Percentiles rank a stretch among this genome's conserved stretches.
phyloP scores from a whole-genome alignment of 305 asterid species.

The Fraxinus floribunda region DNA sequence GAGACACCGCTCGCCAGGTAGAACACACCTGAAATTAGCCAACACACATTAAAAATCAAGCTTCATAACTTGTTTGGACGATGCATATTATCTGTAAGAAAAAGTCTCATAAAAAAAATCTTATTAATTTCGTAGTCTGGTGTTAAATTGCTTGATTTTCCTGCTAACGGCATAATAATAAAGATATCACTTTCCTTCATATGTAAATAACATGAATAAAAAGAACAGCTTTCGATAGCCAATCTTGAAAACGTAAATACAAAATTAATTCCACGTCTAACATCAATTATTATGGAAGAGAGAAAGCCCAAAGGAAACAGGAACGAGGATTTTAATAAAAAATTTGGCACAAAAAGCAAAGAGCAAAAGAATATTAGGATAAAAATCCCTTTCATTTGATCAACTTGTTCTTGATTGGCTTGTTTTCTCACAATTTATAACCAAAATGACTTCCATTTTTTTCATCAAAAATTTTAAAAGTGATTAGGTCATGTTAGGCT shows the following conservation, averaged over 20 bases:
- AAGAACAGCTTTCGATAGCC: neutral
- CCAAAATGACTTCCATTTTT: neutral
- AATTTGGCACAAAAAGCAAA: no score
- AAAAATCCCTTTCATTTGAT: no score
- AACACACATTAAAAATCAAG: neutral
- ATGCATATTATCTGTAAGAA: neutral
- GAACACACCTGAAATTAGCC: slow-evolving; percentile 64
- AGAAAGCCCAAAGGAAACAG: neutral
- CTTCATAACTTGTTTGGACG: neutral
- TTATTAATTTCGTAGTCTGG: neutral
- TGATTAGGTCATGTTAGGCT: no score
- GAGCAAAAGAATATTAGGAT: no score
- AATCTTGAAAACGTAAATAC: neutral
- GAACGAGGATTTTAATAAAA: neutral
- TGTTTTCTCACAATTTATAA: neutral
- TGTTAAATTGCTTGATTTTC: neutral
- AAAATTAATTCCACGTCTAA: neutral
- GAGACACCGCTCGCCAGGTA: slow-evolving; percentile 79
- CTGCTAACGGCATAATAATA: neutral
- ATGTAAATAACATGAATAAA: neutral
- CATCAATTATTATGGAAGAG: neutral
- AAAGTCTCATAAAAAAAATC: neutral
- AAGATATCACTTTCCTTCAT: neutral
- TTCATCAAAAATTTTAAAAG: no score
- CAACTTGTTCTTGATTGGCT: neutral